Conservation (phyloP, 2,329 filamentous ascomycete genomes). For the Alternaria conjuncta region DNA sequence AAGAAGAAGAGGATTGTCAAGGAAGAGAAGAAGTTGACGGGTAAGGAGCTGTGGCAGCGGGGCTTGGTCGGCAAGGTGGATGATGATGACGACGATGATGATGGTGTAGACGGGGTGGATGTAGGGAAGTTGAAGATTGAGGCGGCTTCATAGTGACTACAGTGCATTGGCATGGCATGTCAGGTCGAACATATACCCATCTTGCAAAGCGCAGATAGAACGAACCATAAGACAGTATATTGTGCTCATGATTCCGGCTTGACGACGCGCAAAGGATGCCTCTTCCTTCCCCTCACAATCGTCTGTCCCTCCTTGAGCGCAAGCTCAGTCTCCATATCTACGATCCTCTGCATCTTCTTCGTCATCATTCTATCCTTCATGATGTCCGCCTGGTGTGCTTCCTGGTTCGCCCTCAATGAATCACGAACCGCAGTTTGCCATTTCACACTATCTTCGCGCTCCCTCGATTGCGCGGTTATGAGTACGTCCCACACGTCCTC, state of each 20-base stretch:
- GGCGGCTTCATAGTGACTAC: slow-evolving; percentile 45
- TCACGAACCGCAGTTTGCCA: slow-evolving; percentile 40
- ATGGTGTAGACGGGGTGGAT: slow-evolving; percentile 62
- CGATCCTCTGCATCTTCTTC: slow-evolving; percentile 54
- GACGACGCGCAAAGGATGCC: slow-evolving; percentile 28
- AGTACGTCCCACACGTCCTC: slow-evolving; percentile 60
- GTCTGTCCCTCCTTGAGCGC: slow-evolving; percentile 48
- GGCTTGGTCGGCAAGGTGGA: slow-evolving; percentile 65
- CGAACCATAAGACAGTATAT: neutral
- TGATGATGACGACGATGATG: slow-evolving; percentile 66
- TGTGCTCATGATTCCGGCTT: slow-evolving; percentile 14
- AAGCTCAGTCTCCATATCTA: slow-evolving; percentile 56
- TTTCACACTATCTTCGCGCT: slow-evolving; percentile 16
- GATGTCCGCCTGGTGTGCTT: slow-evolving; percentile 23
- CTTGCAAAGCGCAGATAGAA: neutral
- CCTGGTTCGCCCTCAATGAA: slow-evolving; percentile 22
- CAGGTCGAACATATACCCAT: slow-evolving; percentile 30
- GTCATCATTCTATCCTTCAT: slow-evolving; percentile 43
- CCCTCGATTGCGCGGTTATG: slow-evolving; percentile 27
- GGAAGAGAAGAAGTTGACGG: slow-evolving; percentile 85
- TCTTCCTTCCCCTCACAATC: slow-evolving; percentile 36
- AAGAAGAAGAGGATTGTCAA: slow-evolving; percentile 54
- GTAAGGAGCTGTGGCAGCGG: slow-evolving; percentile 58
- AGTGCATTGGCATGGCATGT: neutral
- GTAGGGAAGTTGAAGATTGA: slow-evolving; percentile 52